Base-by-base conservation (phyloP, 2,329 filamentous ascomycete genomes). In the Cladosporium sp. region DNA sequence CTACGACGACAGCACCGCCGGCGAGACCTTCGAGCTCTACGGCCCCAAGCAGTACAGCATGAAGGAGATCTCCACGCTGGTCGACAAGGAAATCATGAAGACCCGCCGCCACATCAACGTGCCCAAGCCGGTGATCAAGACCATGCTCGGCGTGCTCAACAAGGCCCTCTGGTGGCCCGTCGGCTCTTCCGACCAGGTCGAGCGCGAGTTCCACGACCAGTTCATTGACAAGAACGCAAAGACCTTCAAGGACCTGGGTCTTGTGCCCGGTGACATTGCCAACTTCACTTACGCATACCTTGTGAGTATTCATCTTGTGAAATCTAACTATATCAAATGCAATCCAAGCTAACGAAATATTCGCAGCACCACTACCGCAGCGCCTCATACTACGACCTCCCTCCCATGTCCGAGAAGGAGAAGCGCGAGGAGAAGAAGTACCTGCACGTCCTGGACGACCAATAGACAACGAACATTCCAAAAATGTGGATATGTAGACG, bases 361-460 rank as follows among this genome's bases (percentile, higher is more conserved):
- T 16, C n/a, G 14, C 72, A 94, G 91, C 91, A 96, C 91, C 90
- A 89, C 78, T 97, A 92, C 85, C 90, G 95, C 77, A 94, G 91
- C 80, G 87, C 90, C 65, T 87, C 89, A 74, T 95, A 89, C 86
- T 97, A 96, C 80, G 94, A 99, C 77, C 85, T 98, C 71, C 95
- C 95, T 59, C 94, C 95, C 58, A 89, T 94, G 75, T 97, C 94
- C 36, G 94, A 97, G 82, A 91, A 90, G 79, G 95, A 99, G 85
- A 95, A 89, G 86, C 86, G 87, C 74, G 93, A 98, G 79, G 93
- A 98, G 81, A 95, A 89, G 86, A 95, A 97, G 85, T 99, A 96
- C 79, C 83, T 98, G 78, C 95, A 99, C 79, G 93, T 99, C 67
- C 83, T 92, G 76, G 92, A 96, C 78, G 90, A 95, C 79, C 87